phyloP scores from a whole-genome alignment of 495 filamentous ascomycete species.

The Choiromyces venosus region DNA sequence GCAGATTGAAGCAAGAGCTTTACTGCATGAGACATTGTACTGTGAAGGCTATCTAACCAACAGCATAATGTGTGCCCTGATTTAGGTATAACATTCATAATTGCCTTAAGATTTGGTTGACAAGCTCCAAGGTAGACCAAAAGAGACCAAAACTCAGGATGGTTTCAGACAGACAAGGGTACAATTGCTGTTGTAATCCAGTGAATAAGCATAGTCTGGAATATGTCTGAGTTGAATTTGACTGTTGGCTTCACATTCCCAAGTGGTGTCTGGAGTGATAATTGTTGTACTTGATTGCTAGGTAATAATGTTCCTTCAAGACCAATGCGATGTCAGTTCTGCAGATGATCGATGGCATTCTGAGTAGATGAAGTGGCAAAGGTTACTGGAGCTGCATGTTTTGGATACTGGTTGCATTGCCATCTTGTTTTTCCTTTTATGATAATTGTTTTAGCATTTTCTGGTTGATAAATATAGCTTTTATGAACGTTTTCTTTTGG shows the following conservation, averaged over 20 bases:
- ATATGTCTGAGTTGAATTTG: no score
- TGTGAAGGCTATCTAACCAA: no score
- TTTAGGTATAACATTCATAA: neutral
- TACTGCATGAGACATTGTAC: no score
- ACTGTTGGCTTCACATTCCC: no score
- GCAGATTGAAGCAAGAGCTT: no score
- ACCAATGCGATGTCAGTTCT: neutral
- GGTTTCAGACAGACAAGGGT: no score
- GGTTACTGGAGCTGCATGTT: neutral
- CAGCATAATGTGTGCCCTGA: neutral
- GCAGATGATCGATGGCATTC: neutral
- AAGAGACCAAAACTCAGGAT: no score
- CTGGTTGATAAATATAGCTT: neutral
- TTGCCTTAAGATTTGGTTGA: no score
- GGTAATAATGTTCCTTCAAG: no score
- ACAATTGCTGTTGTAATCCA: no score
- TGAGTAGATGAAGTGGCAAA: neutral
- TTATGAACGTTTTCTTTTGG: neutral
- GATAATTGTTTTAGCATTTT: neutral
- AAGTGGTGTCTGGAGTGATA: neutral
- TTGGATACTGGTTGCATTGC: neutral
- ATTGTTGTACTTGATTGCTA: neutral
- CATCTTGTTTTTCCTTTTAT: neutral
- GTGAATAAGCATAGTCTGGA: no score
- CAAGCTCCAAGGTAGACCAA: no score